Base-by-base conservation (phyloP, 2,329 filamentous ascomycete genomes). In the Daldinia sp. region DNA sequence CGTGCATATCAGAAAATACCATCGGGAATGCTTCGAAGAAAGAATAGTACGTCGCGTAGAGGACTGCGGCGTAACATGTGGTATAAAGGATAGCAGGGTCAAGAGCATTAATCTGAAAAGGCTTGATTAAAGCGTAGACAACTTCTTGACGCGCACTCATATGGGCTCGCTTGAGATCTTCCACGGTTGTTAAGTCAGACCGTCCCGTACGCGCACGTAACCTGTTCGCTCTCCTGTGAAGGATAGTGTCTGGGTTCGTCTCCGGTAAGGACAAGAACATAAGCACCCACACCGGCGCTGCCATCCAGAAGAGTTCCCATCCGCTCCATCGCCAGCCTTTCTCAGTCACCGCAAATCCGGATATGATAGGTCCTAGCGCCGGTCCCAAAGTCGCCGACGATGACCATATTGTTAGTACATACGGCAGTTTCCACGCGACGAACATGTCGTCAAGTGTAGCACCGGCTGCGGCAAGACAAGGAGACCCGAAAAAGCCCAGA, bases 21-120 rank as follows among this genome's bases (percentile, higher is more conserved):
- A 84, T 74, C 1, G 83, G 83, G 67, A 85, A 85, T 0, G 78
- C 80, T 61, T 85, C 83, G 74, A 85, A 85, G 78, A 83, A 86
- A 15, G 81, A 81, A 69, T 86, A 86, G 63, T 79, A 80, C 15
- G 75, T 79, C 12, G 76, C 80, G 63, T 83, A 86, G 28, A 80
- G 75, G 23, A 85, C 75, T 3, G 78, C 78, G 7, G 79, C 81
- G 68, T 85, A 86, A 1, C 82, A 79, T 0, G 73, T 77, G 4
- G 75, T 73, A 28, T 77, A 70, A 72, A 79, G 18, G 77, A 67
- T 26, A 76, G 81, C 57, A 71, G 79, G 76, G 35, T 81, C 77
- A n/a, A 74, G 74, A 1, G 79, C 69, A 63, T 77, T 76, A 44
- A 80, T 76, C 53, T 79, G 74, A 41, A 79, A 73, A 0, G 77